Evolutionary conservation across 2,329 filamentous ascomycete species (phyloP).

Genomic region (Alternaria sp.): DNA sequence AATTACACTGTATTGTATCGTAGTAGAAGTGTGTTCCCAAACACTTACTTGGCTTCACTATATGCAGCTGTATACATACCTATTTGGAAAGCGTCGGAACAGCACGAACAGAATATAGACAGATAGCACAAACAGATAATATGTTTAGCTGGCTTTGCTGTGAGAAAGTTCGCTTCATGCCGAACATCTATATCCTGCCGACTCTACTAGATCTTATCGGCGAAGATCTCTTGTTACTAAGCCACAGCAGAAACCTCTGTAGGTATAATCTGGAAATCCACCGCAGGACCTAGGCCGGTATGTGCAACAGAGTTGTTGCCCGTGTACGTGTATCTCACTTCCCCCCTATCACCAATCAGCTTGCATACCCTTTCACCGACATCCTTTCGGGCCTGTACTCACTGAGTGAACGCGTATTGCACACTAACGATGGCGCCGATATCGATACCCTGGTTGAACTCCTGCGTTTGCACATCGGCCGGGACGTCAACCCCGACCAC

Average conservation of each 20-base stretch:
- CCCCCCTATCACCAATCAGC: slow-evolving; percentile 1
- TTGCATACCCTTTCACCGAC: too few relatives aligned
- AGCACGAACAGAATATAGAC: rapidly evolving
- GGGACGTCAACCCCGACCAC: slow-evolving; percentile 20
- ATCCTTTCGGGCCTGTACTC: not conserved
- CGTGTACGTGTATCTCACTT: slow-evolving; percentile 9
- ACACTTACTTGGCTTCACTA: too few relatives aligned
- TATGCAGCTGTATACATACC: too few relatives aligned
- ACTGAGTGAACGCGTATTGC: slow-evolving; percentile 26
- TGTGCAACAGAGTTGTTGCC: slow-evolving; percentile 4
- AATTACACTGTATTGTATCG: too few relatives aligned
- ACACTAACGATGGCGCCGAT: slow-evolving; percentile 22
- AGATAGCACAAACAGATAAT: too few relatives aligned
- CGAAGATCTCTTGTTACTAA: not conserved
- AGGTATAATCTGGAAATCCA: slow-evolving; percentile 15
- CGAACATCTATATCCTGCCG: not conserved
- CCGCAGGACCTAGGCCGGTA: not conserved
- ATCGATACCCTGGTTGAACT: slow-evolving; percentile 23
- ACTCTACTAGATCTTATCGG: not conserved
- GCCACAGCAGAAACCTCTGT: slow-evolving; percentile 16
- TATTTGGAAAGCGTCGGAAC: too few relatives aligned
- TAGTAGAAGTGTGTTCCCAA: too few relatives aligned
- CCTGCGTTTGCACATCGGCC: slow-evolving; percentile 21
- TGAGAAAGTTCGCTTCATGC: too few relatives aligned
- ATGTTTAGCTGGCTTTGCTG: too few relatives aligned